Evolutionary conservation across 306 rosid species (phyloP), one percentile per base, ranked within the genome.

Genomic region (Acacia melanoxylon): DNA sequence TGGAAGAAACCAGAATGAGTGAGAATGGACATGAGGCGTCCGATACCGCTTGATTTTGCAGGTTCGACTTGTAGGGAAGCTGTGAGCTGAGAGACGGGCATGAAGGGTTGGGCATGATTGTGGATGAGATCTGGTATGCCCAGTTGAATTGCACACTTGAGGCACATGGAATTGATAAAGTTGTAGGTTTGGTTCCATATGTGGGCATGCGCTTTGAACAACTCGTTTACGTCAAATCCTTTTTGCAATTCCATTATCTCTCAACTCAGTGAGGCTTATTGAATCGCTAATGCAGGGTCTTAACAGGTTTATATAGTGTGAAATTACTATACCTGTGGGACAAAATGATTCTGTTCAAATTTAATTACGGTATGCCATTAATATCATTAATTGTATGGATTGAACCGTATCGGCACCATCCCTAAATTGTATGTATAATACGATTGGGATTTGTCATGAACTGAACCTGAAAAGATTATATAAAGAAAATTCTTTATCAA

Each of bases 21-120:
- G 7, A 82, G 74, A 51, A 85, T 63, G 44, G 83, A 77, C 86
- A 87, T 87, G 1, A 87, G 85, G 68, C 83, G 86, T 24, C 24
- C 3, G 44, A 82, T 24, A 33, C 42, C 70, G 14, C 73, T 71
- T 25, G 84, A 24, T 82, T 75, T 87, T 7, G 81, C 45, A 15
- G 85, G 82, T 46, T 72, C 52, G 65, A 87, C 27, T 4, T 45
- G 69, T 61, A 87, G 85, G 0, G 49, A 42, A 2, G 20, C 76
- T n/a, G 9, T 48, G 25, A 87, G 80, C 8, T 58, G 42, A 87
- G 77, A 13, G 22, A 14, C 25, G 8, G 71, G 8, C 33, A 82
- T 46, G 48, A 87, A 72, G 62, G 88, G 82, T 76, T 77, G 44
- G 74, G 80, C 84, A 56, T 85, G 82, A 79, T 44, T 67, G 76